Evolutionary conservation across 73 alveolate genomes (phyloP).

Genomic region (Paramecium bursaria): DNA sequence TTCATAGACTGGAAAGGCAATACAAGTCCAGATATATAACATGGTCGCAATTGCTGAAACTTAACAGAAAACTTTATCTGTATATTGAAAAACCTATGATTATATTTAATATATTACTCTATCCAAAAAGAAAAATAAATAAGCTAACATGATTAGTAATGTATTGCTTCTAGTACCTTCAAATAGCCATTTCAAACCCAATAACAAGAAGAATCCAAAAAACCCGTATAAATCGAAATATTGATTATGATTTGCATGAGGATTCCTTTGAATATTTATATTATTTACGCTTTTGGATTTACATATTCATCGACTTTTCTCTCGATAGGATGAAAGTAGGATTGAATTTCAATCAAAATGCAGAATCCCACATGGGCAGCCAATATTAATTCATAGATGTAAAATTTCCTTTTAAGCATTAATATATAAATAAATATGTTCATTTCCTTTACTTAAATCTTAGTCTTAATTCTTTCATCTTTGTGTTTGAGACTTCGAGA

Average conservation of each 20-base stretch:
- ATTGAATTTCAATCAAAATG: slow-evolving; percentile 28
- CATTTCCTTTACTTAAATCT: too few relatives aligned
- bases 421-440: too few relatives aligned
- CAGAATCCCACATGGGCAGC: slow-evolving; percentile 43
- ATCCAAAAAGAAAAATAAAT: slow-evolving; percentile 33
- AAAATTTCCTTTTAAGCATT: too few relatives aligned
- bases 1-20: slow-evolving; percentile 35
- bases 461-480: too few relatives aligned
- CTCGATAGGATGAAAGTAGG: not conserved
- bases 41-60: slow-evolving; percentile 13
- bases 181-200: not conserved
- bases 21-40: slow-evolving; percentile 32
- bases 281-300: not conserved
- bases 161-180: slow-evolving; percentile 23
- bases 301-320: not conserved
- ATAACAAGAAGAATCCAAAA: slow-evolving; percentile 27
- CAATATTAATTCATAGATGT: slow-evolving; percentile 14
- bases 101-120: not conserved
- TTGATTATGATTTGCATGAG: slow-evolving; percentile 47
- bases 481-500: too few relatives aligned
- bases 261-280: too few relatives aligned
- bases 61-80: slow-evolving; percentile 46
- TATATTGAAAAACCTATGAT: slow-evolving; percentile 10
- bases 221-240: slow-evolving; percentile 49
- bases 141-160: slow-evolving; percentile 5